Conservation (phyloP, 2,329 filamentous ascomycete species). For the Exophiala bonariae region DNA sequence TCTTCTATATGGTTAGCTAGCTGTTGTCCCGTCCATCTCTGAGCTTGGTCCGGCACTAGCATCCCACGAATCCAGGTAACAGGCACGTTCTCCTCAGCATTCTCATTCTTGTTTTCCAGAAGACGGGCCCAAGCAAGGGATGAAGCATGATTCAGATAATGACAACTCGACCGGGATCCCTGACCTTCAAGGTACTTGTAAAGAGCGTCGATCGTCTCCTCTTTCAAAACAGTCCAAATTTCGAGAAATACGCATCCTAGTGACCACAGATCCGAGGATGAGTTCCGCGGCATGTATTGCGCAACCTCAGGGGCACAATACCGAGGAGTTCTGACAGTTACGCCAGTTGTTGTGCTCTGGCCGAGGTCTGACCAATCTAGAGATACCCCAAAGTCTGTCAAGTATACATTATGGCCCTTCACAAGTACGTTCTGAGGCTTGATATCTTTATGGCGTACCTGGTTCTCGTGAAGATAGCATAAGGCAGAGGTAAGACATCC, state of each 20-base stretch:
- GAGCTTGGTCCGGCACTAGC: too few relatives aligned
- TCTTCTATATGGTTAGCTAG: too few relatives aligned
- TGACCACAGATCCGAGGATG: slow-evolving; percentile 9
- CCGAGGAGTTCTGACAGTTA: background rate
- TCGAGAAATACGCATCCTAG: slow-evolving; percentile 21
- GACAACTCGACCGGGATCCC: too few relatives aligned
- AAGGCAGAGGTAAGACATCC: slow-evolving; percentile 18
- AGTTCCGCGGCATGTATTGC: background rate
- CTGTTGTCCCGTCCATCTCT: too few relatives aligned
- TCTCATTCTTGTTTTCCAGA: too few relatives aligned
- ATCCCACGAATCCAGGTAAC: too few relatives aligned
- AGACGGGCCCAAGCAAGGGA: too few relatives aligned
- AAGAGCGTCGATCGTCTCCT: background rate
- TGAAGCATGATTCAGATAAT: too few relatives aligned
- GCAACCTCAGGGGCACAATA: slow-evolving; percentile 11
- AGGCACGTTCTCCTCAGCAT: too few relatives aligned
- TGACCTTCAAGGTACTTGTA: background rate
- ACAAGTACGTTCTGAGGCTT: slow-evolving; percentile 28
- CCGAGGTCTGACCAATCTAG: slow-evolving; percentile 11
- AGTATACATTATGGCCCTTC: slow-evolving; percentile 9
- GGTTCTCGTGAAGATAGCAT: slow-evolving; percentile 17
- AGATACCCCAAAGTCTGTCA: slow-evolving; percentile 24
- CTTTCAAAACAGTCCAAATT: slow-evolving; percentile 14
- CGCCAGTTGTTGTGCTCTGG: slow-evolving; percentile 5
- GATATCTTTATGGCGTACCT: slow-evolving; percentile 26